Base-by-base conservation (phyloP, 805 yeast genomes). In the Wickerhamomyces rabaulensis region DNA sequence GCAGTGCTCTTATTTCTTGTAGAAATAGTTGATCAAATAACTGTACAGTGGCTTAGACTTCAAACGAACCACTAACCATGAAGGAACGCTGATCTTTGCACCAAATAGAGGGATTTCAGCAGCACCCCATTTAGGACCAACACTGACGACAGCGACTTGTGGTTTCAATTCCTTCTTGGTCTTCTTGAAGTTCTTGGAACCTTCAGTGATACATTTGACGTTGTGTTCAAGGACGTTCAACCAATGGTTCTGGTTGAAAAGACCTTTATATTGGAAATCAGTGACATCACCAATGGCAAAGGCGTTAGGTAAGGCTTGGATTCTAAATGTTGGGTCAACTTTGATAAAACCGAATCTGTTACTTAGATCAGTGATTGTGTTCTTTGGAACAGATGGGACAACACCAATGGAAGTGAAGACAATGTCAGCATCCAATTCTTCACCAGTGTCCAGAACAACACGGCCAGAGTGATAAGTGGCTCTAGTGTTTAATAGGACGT, bases 271-370 rank as follows among this genome's bases (percentile, higher is more conserved):
- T 3, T 47, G 46, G 46, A 51, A 55, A 46, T 56, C 53, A 13
- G 52, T 45, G n/a, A 60, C 60, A 50, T 67, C 70, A 13, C 70
- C 71, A 43, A 66, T 54, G 2, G 69, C 64, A 46, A 66, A 66
- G 4, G 65, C 52, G 37, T 31, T 47, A 1, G 52, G 15, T 16
- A 45, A 42, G 3, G 50, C 56, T 15, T 26, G 37, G 2, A 56
- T 52, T 44, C 56, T 61, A 41, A 62, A 60, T 1, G 59, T 56
- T 7, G 53, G 53, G 10, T 53, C 35, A 13, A 61, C 53, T 9
- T 43, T 45, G 42, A 58, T 49, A 39, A 48, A 56, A 2, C 64
- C 64, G 4, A 40, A 35, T 1, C 33, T 31, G 33, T 55, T 46
- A 2, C 44, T 39, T 9, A 57, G 23, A 7, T 48, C 40, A 9